Evolutionary conservation across 208 protist species (phyloP), one percentile per base, ranked within the genome.

Genomic region (Angomonas deanei): DNA sequence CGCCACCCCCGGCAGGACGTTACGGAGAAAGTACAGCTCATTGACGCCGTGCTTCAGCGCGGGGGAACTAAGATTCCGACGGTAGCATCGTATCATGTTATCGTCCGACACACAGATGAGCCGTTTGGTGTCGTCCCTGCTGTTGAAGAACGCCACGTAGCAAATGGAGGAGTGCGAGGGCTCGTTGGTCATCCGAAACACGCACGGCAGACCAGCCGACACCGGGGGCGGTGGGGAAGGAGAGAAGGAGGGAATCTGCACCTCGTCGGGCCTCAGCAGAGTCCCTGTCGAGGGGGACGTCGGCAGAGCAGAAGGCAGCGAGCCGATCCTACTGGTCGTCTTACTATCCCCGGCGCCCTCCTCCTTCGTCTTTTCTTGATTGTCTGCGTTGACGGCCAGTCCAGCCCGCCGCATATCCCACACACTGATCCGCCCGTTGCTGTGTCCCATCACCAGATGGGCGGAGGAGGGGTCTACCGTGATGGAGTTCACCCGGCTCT

Each of bases 11-110:
- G 76, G 66, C 59, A 92, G 59, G 19, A 92, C 64, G 70, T 90
- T 94, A 23, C 85, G 80, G 61, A 94, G 69, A 6, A 72, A 59
- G 56, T 92, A 91, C 11, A 75, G 53, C 21, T 86, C 73, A 30
- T 33, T 56, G 23, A 56, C 28, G 26, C 48, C 68, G 13, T 68
- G 60, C 27, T 60, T 66, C 15, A 62, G 39, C 36, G 33, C 54
- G 39, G 66, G 55, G 24, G 75, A 70, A 15, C 72, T 70, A 11
- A 92, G 67, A 33, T 67, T 81, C 11, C 74, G 72, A 19, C 84
- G 68, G 57, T 92, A 95, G 26, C 92, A 68, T 5, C 89, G 85
- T 60, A 92, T 84, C 76, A 95, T 84, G 64, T 86, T 88, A 61
- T 95, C 89, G 24, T 68, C 78, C 10, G 86, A 88, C 0, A 91